Percentiles rank a stretch among this genome's conserved stretches.
Conservation (phyloP, 2,329 filamentous ascomycete genomes). For the Aspergillus chevalieri region DNA sequence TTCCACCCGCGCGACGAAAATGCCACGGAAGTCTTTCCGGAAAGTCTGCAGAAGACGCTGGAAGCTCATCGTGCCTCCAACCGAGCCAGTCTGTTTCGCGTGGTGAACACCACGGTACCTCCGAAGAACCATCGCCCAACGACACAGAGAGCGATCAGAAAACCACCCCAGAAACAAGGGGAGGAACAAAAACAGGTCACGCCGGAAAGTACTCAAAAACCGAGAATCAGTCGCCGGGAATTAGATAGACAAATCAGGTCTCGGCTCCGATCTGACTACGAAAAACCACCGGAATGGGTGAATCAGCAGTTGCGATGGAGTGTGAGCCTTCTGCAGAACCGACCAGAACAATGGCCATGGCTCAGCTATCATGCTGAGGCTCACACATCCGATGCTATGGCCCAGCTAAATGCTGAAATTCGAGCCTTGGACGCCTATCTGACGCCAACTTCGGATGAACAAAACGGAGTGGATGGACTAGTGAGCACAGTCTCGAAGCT, state of each 20-base stretch:
- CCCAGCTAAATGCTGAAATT: constrained; percentile 42
- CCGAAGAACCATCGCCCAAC: constrained; percentile 12
- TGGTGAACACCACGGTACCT: constrained; percentile 14
- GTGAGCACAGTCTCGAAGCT: constrained; percentile 21
- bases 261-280: not conserved
- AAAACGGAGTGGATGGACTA: constrained; percentile 20
- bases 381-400: constrained; percentile 14
- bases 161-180: not conserved
- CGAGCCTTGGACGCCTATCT: constrained; percentile 41
- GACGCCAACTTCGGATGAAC: constrained; percentile 39
- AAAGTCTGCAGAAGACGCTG: constrained; percentile 34
- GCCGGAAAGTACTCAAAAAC: not conserved
- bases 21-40: constrained; percentile 21
- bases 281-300: not conserved
- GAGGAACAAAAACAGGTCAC: not conserved
- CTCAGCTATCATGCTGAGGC: constrained; percentile 17
- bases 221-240: not conserved
- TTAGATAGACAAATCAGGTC: too few relatives aligned
- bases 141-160: constrained; percentile 11
- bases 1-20: constrained; percentile 3
- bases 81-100: constrained; percentile 30
- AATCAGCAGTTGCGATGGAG: constrained; percentile 5
- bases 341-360: constrained; percentile 28
- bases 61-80: constrained; percentile 38
- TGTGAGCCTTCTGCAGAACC: constrained; percentile 6